Evolutionary conservation across 2,329 filamentous ascomycete genomes (phyloP), one percentile per base, ranked within the genome.

Genomic region (Stemphylium beticola): DNA sequence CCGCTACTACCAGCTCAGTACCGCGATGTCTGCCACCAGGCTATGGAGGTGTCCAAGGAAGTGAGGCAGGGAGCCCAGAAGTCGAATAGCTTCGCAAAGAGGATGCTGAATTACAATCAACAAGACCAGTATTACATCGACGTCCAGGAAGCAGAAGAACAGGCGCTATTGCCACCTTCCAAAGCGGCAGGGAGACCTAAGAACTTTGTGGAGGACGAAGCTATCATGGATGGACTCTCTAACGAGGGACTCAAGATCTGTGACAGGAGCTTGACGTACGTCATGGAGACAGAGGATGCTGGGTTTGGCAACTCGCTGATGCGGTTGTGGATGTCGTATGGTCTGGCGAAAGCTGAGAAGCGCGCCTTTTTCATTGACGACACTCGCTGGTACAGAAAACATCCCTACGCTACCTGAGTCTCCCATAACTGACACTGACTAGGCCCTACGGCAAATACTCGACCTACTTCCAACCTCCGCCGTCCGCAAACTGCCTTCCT

Each of bases 361-460:
- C 82, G 91, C 20, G 81, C 86, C 1, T 96, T 96, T 75, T 96
- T 96, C 77, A 81, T 96, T 58, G 91, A 96, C 65, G 92, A 96
- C 74, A 86, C 88, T 6, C 83, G 88, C 61, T 96, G 92, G 83
- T 81, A 73, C 18, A 22, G 12, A n/a, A 14, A 18, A n/a, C 32
- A 31, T 37, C n/a, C 15, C 4, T 12, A 34, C 22, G 11, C 4
- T 17, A 12, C 24, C 18, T 14, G 18, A 20, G 37, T 5, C 15
- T 32, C 24, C 24, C 17, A 36, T 24, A 47, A 48, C 64, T 74
- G 47, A 73, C 50, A 20, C 33, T 31, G 4, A 10, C 37, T 38
- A 81, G 79, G 88, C 87, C 89, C 1, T 95, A 95, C 65, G 92
- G 92, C 9, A 81, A 82, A 46, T 96, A 91, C 68, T 82, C 82